Base-by-base conservation (phyloP, 805 yeast species). In the Wickerhamiella parazyma region DNA sequence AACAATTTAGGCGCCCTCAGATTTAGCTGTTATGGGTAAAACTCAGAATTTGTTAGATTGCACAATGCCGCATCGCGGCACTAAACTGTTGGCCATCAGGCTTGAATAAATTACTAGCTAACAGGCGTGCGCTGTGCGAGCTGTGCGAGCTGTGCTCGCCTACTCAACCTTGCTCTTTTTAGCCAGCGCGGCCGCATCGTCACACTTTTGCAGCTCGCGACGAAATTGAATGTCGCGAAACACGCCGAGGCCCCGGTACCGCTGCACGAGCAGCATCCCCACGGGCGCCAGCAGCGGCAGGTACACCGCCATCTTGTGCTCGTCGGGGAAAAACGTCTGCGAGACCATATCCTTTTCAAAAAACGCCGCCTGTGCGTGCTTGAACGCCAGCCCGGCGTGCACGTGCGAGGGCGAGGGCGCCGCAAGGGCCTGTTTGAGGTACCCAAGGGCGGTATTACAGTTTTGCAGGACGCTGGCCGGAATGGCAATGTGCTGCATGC, bases 291-390 rank as follows among this genome's bases (percentile, higher is more conserved):
- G 59, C 36, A 89, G 64, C 0, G 98, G 98, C 56, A 85, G 66
- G 52, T 86, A 91, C 1, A 91, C 94, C 0, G 98, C 97, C 55
- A 91, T 69, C 59, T 84, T 87, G 58, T 89, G 98, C 59, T 89
- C 96, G 50, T 82, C 89, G 0, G 98, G 97, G 67, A 87, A 85
- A 60, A 82, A 86, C 45, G 80, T 84, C 57, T 89, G 96, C 55
- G 85, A 94, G 22, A 91, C 84, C 95, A 91, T 89, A 59, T 80
- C 87, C 53, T 83, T 82, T 52, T 89, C 94, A 59, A 89, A 89
- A 55, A 89, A 89, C 0, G 97, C 96, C 37, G 67, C 67, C 48
- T 73, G 76, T 0, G 95, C 80, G 37, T 69, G 62, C 11, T 63
- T 55, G 35, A 77, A 66, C 0, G 93, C 83, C n/a, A 58, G 52